Evolutionary conservation across 441 rosid species (phyloP).

Genomic region (Jatropha podagrica): DNA sequence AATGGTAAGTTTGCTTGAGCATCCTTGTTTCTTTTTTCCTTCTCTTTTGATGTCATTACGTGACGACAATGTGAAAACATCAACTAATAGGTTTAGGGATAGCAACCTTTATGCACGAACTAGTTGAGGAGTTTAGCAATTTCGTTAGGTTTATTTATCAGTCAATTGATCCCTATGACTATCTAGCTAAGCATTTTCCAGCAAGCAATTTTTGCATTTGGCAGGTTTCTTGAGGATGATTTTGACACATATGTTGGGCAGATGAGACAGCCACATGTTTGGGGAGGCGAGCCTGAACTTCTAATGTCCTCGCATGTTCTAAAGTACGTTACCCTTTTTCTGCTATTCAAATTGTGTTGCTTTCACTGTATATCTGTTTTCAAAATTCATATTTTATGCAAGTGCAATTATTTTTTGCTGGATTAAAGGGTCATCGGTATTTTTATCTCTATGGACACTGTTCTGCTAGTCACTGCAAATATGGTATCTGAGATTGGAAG

Average conservation of each 20-base stretch:
- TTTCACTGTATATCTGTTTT: background rate
- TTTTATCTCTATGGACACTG: background rate
- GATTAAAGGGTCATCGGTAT: background rate
- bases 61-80: background rate
- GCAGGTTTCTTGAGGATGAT: slow-evolving; percentile 69
- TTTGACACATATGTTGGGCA: slow-evolving; percentile 54
- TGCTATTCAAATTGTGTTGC: background rate
- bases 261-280: slow-evolving; percentile 63
- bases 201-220: slow-evolving; percentile 10
- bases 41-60: background rate
- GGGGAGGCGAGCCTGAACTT: slow-evolving; percentile 87
- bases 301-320: slow-evolving; percentile 76
- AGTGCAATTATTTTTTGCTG: background rate
- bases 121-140: background rate
- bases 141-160: background rate
- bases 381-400: background rate
- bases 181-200: background rate
- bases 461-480: background rate
- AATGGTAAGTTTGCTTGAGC: slow-evolving; percentile 45
- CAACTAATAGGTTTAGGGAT: background rate
- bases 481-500: background rate
- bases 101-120: background rate
- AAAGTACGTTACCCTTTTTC: slow-evolving; percentile 32
- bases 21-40: slow-evolving; percentile 9
- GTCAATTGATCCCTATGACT: background rate